Evolutionary conservation across 768 basidiomycete species (phyloP).

Genomic region (Sistotremastrum suecicum): DNA sequence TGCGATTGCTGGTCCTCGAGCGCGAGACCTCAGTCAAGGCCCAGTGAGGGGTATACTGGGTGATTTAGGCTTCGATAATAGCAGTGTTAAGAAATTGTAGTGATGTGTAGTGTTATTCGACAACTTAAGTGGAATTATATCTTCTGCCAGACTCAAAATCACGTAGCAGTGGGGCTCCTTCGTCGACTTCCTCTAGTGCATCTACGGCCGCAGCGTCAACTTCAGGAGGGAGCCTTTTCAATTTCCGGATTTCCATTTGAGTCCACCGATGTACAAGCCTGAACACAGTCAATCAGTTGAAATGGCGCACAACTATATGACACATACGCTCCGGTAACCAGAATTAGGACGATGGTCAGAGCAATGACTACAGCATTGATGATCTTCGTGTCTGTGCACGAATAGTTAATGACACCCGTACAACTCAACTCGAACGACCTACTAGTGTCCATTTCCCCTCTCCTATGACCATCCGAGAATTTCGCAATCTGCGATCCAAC

Average conservation of each 20-base stretch:
- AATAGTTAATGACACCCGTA: conserved; percentile 3
- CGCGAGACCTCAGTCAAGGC: conserved; percentile 65
- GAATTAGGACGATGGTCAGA: conserved; percentile 42
- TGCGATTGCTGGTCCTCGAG: conserved; percentile 63
- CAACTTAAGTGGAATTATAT: too few species aligned
- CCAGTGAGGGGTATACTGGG: conserved; percentile 50
- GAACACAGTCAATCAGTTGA: conserved; percentile 6
- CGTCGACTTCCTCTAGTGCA: conserved; percentile 43
- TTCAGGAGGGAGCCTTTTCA: conserved; percentile 34
- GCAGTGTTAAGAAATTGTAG: conserved; percentile 8
- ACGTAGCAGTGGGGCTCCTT: conserved; percentile 42
- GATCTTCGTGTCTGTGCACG: conserved; percentile 40
- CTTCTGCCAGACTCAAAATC: too few species aligned
- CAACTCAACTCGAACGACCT: conserved; percentile 16
- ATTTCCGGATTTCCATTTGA: conserved; percentile 41
- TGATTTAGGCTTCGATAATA: conserved; percentile 17
- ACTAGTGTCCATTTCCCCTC: conserved; percentile 67
- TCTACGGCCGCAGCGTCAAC: conserved; percentile 44
- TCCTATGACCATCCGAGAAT: conserved; percentile 62
- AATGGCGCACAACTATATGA: neutral
- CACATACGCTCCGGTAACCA: conserved; percentile 54
- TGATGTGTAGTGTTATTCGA: too few species aligned
- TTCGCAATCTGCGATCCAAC: conserved; percentile 63
- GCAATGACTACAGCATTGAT: conserved; percentile 47
- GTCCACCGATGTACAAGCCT: conserved; percentile 59